phyloP scores from a whole-genome alignment of 1,139 yeast genomes.

The Petasospora fabianii region DNA sequence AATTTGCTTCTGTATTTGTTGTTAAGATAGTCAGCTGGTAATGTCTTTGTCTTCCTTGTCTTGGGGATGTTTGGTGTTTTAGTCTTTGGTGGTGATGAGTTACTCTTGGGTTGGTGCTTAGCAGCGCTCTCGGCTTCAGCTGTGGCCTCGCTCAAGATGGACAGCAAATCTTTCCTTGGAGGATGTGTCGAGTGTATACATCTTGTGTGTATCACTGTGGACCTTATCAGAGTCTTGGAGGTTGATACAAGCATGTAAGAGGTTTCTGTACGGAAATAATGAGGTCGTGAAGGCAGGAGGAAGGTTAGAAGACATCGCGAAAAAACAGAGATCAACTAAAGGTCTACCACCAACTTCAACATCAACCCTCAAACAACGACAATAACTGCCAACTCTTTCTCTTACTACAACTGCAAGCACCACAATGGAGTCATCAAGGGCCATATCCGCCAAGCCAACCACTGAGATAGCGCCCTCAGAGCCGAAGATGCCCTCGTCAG shows the following conservation, averaged over 20 bases:
- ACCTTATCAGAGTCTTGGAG: no score
- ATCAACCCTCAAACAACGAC: no score
- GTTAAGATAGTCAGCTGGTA: constrained; percentile 14
- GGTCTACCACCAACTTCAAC: no score
- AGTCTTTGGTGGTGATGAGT: not conserved
- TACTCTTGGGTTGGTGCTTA: no score
- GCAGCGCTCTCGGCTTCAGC: not conserved
- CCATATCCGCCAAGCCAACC: not conserved
- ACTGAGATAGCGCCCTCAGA: not conserved
- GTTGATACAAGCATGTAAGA: no score
- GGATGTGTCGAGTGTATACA: not conserved
- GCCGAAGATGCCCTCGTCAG: no score
- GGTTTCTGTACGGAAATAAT: no score
- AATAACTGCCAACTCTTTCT: not conserved
- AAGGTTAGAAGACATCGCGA: no score
- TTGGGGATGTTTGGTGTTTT: not conserved
- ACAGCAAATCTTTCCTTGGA: not conserved
- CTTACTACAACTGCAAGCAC: no score
- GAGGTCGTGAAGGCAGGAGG: no score
- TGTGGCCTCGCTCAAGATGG: not conserved
- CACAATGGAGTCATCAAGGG: not conserved
- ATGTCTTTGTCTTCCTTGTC: not conserved
- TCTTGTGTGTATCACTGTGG: not conserved
- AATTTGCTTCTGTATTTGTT: constrained; percentile 17
- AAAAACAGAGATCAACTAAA: no score